Evolutionary conservation across 192 early-diverging fungal species (phyloP), one percentile per base, ranked within the genome.

Genomic region (Allomyces arbusculus): DNA sequence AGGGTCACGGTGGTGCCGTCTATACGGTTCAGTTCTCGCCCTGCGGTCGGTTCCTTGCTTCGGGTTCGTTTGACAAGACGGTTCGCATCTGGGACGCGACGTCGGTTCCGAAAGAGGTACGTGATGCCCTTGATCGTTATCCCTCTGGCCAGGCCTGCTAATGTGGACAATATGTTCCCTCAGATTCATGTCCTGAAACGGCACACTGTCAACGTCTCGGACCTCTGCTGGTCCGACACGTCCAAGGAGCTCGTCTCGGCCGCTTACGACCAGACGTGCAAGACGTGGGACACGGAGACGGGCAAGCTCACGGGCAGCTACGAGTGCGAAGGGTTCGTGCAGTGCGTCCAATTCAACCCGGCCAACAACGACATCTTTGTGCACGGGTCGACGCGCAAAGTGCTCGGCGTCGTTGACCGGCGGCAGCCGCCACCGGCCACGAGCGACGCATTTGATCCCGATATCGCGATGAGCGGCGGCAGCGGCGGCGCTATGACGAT

Each of bases 51-150:
- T 82, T 86, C 44, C 75, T 97, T 7, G 91, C 87, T 5, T 90
- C 92, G 8, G 94, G 91, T 7, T 93, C 91, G 11, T 95, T 97
- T 78, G 94, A 97, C 77, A 89, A 90, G 73, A 88, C 91, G 10
- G 84, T 97, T 43, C 79, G 91, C 63, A 80, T 97, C 43, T 97
- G 92, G 91, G 92, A 95, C 70, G 75, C 80, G 2, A 69, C 75
- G 20, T 71, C 78, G 8, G 75, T 74, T 1, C 80, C 82, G 63
- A 89, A 89, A 69, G 87, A 89, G 77, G 82, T 87, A 66, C 61
- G 55, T 40, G n/a, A 8, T 7, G 33, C 4, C 5, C 33, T 40
- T 40, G 3, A 3, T 8, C 3, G 33, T 40, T 7, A 40, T 40
- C 33, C 33, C 33, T 40, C 7, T 7, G 4, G 33, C 33, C 33